phyloP scores from a whole-genome alignment of 345 rosid genomes.

The Dimocarpus longan region DNA sequence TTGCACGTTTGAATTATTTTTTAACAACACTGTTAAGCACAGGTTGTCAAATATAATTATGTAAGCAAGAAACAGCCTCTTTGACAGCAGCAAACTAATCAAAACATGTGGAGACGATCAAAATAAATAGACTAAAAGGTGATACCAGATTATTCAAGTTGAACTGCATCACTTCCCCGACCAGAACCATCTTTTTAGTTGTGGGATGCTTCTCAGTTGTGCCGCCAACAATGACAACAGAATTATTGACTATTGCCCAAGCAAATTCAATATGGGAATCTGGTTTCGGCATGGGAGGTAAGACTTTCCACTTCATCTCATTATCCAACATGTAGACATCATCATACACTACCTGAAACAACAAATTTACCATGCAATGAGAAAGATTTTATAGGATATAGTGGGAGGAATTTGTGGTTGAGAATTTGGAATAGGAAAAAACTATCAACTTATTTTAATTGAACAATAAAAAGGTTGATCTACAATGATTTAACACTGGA shows the following conservation, averaged over 20 bases:
- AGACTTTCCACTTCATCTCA: conserved; percentile 84
- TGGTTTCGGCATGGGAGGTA: conserved; percentile 88
- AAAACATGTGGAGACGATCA: not conserved
- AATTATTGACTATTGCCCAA: conserved; percentile 86
- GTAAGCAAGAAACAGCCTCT: not conserved
- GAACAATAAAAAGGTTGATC: not conserved
- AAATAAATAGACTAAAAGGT: conserved; percentile 5
- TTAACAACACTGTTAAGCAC: not conserved
- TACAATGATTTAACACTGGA: not conserved
- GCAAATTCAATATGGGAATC: conserved; percentile 97
- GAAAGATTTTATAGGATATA: not conserved
- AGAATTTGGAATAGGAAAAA: not conserved
- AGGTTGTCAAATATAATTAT: not conserved
- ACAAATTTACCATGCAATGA: not conserved
- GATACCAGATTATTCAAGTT: conserved; percentile 74
- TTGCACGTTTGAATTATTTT: not conserved
- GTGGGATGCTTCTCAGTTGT: conserved; percentile 92
- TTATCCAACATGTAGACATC: conserved; percentile 91
- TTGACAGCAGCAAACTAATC: not conserved
- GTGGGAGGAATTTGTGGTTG: not conserved
- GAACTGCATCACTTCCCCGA: conserved; percentile 82
- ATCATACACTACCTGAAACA: conserved; percentile 75
- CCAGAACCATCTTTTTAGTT: conserved; percentile 90
- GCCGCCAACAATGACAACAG: conserved; percentile 87
- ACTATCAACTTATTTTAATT: not conserved